These are phyloP conservation scores for Debaryomyces castellii DNA, from an alignment of 805 yeast genomes.

Conservation along the genomic window DNA sequence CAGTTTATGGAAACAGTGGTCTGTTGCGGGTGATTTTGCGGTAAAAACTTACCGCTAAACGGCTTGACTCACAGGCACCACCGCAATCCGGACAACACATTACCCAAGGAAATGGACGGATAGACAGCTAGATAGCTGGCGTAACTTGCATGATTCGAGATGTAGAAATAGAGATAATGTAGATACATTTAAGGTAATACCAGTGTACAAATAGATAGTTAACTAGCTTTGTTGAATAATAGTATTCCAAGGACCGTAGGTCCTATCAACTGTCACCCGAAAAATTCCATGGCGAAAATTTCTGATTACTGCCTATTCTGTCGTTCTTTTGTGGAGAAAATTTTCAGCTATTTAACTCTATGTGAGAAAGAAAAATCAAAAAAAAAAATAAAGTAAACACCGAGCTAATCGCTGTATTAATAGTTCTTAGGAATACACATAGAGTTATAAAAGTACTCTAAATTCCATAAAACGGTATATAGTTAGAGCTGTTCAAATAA, in stretches of 20 bases:
- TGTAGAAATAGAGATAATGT: background rate
- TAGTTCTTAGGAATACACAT: background rate
- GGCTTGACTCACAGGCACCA: background rate
- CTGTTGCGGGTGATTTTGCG: background rate
- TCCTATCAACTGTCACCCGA: background rate
- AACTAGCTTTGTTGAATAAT: background rate
- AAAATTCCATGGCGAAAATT: background rate
- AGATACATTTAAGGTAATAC: too few relatives aligned
- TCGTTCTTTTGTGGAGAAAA: slow-evolving; percentile 1
- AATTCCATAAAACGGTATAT: background rate
- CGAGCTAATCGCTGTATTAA: background rate
- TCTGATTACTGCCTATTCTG: slow-evolving; percentile 1
- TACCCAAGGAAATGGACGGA: background rate
- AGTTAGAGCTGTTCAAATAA: background rate
- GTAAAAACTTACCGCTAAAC: background rate
- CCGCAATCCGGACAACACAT: background rate
- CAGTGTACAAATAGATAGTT: too few relatives aligned
- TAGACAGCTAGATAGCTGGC: background rate
- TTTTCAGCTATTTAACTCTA: slow-evolving; percentile 1
- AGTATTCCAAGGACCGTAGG: background rate
- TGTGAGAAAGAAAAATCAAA: background rate
- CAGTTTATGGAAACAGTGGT: background rate
- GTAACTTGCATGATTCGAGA: background rate
- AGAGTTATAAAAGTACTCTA: background rate
- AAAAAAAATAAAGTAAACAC: background rate